Conservation (phyloP, 345 rosid genomes). For the Diplotaxis tenuifolia region DNA sequence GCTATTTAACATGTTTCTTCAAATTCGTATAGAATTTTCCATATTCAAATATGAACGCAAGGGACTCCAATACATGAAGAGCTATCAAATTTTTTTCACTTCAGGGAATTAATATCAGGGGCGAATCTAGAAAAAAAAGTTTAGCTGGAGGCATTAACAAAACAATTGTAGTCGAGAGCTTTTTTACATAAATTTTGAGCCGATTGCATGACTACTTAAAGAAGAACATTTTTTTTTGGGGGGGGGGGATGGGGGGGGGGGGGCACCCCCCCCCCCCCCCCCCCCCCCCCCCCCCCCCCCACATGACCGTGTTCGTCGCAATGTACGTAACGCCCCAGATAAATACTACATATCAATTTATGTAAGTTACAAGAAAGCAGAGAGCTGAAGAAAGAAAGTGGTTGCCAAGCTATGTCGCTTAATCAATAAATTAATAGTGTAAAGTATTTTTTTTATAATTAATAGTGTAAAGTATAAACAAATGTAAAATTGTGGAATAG, state of each 20-base stretch:
- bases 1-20: not conserved
- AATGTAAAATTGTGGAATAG: not conserved
- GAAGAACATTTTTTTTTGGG: too few relatives aligned
- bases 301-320: not conserved
- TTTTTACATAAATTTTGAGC: not conserved
- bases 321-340: not conserved
- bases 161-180: not conserved
- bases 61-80: not conserved
- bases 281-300: too few relatives aligned
- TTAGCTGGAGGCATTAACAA: not conserved
- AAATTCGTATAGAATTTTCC: not conserved
- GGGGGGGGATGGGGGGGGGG: too few relatives aligned
- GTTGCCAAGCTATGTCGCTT: slow-evolving; percentile 20
- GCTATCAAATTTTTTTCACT: not conserved
- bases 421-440: not conserved
- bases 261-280: too few relatives aligned
- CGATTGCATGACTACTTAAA: not conserved
- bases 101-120: not conserved
- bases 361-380: not conserved
- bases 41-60: not conserved
- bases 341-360: not conserved
- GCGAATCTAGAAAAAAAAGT: not conserved
- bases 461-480: not conserved
- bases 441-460: too few relatives aligned
- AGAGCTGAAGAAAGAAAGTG: not conserved